phyloP scores from a whole-genome alignment of 768 basidiomycete species.

The Serendipita indica region DNA sequence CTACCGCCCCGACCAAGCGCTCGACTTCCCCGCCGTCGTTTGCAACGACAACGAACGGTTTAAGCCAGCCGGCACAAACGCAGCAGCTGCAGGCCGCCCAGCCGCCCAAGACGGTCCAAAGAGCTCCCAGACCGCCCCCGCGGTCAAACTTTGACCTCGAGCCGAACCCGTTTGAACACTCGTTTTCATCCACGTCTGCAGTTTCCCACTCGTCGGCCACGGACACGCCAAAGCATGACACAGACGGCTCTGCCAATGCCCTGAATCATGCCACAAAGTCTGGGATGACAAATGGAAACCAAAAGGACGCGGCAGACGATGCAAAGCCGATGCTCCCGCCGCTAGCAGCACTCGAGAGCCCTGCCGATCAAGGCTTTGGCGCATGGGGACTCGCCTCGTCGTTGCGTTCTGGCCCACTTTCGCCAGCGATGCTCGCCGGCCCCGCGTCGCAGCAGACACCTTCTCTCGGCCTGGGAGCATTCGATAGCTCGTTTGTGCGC shows the following conservation, averaged over 20 bases:
- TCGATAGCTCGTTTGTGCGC: constrained; percentile 37
- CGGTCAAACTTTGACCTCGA: constrained; percentile 63
- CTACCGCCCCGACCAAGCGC: constrained; percentile 3
- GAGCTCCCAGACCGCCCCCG: constrained; percentile 23
- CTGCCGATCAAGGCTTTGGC: constrained; percentile 36
- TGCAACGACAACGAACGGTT: background rate
- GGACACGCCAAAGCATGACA: constrained; percentile 20
- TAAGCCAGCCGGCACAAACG: background rate
- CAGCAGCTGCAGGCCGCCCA: background rate
- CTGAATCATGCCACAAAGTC: too few relatives aligned
- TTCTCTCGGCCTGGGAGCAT: constrained; percentile 11
- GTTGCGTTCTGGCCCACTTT: constrained; percentile 82
- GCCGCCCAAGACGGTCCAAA: background rate
- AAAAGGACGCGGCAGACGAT: too few relatives aligned
- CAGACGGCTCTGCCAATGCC: background rate
- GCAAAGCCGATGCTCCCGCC: constrained; percentile 71
- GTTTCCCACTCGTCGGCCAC: too few relatives aligned
- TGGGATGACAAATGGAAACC: too few relatives aligned
- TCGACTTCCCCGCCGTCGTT: background rate
- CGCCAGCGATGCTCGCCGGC: constrained; percentile 90
- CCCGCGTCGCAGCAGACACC: constrained; percentile 36
- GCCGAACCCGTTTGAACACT: constrained; percentile 90
- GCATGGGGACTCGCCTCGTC: constrained; percentile 56
- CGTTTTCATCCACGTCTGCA: constrained; percentile 45
- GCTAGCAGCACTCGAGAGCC: constrained; percentile 41